phyloP scores from a whole-genome alignment of 208 protist genomes.

The Leishmania gerbilli region DNA sequence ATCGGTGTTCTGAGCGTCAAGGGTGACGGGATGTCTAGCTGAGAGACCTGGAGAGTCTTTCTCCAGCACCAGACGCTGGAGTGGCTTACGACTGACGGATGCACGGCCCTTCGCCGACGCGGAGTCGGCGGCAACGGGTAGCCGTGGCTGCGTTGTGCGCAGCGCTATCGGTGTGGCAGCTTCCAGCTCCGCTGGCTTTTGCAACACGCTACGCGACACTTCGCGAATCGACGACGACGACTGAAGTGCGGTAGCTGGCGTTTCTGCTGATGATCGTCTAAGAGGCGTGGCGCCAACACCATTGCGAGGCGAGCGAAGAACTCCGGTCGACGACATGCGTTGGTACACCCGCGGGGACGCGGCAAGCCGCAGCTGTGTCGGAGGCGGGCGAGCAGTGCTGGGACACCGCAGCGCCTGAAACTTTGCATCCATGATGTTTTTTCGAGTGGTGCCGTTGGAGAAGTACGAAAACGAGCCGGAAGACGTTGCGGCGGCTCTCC shows the following conservation, averaged over 20 bases:
- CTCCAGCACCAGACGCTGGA: no score
- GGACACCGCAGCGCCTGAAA: not conserved
- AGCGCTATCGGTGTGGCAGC: not conserved
- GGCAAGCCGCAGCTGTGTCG: not conserved
- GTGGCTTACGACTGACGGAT: not conserved
- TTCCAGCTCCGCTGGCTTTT: not conserved
- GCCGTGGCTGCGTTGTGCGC: not conserved
- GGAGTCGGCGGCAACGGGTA: not conserved
- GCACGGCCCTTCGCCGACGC: not conserved
- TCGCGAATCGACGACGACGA: not conserved
- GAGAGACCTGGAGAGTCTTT: not conserved
- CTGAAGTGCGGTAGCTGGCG: not conserved
- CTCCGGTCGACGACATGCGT: slow-evolving; percentile 1
- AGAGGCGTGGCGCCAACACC: not conserved
- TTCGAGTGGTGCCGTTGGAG: not conserved
- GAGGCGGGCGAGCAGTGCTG: not conserved
- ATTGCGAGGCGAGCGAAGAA: not conserved
- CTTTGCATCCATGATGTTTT: not conserved
- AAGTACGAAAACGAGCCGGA: not conserved
- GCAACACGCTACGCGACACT: not conserved
- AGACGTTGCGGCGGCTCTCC: not conserved
- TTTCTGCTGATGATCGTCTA: not conserved
- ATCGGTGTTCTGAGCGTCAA: not conserved
- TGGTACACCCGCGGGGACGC: not conserved
- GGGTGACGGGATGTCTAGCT: not conserved